Conservation (phyloP, 1,284 basidiomycete species). For the Agaricales sp. region DNA sequence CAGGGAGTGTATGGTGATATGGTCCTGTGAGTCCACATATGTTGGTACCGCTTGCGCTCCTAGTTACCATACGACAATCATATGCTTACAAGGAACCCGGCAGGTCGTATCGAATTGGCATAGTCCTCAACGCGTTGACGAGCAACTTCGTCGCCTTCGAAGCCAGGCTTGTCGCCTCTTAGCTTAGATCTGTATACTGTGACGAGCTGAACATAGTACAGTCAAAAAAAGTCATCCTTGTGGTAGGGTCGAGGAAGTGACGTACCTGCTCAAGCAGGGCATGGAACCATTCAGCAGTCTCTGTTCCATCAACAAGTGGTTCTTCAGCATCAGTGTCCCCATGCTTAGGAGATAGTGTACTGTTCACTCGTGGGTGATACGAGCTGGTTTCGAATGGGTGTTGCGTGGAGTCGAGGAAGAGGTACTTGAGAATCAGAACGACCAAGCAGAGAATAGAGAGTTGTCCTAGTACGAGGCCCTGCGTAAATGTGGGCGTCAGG, state of each 20-base stretch:
- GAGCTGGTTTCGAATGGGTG: conserved; percentile 41
- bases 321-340: conserved; percentile 18
- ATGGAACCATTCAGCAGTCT: conserved; percentile 74
- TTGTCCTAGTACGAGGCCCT: conserved; percentile 73
- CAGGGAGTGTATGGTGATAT: conserved; percentile 66
- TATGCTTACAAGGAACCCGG: conserved; percentile 50
- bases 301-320: conserved; percentile 21
- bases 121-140: conserved; percentile 60
- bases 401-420: conserved; percentile 65
- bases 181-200: conserved; percentile 67
- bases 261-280: conserved; percentile 53
- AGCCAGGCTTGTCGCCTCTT: conserved; percentile 45
- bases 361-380: conserved; percentile 47
- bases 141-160: conserved; percentile 63
- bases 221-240: conserved; percentile 4
- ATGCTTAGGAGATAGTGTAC: conserved; percentile 26
- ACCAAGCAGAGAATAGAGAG: conserved; percentile 66
- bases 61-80: conserved; percentile 4
- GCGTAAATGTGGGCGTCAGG: conserved; percentile 74
- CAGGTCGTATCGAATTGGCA: conserved; percentile 60
- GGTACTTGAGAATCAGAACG: conserved; percentile 64
- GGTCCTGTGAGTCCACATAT: conserved; percentile 38
- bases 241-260: conserved; percentile 8
- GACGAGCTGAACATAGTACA: conserved; percentile 39
- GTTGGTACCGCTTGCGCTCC: conserved; percentile 1